Evolutionary conservation across 2,329 filamentous ascomycete genomes (phyloP).

Genomic region (Lecanicillium sp.): DNA sequence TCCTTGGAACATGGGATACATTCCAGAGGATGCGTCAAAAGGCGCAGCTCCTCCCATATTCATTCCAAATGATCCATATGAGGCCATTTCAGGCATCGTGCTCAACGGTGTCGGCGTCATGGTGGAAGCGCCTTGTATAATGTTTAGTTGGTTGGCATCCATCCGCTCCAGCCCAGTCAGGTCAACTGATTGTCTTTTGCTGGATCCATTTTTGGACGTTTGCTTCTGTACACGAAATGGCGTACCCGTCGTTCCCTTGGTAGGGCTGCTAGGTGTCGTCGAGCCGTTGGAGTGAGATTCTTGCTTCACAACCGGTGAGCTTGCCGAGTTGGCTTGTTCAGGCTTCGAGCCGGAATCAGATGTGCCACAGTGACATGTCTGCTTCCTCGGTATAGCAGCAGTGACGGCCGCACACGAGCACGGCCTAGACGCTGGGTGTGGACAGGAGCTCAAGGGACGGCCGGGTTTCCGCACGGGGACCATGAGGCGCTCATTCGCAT

Average conservation of each 20-base stretch:
- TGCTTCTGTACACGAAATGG: conserved; percentile 40
- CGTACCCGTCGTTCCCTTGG: conserved; percentile 19
- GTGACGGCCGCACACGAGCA: conserved; percentile 58
- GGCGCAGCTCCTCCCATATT: conserved; percentile 18
- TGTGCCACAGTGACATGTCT: conserved; percentile 44
- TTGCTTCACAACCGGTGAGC: conserved; percentile 15
- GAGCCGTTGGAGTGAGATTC: conserved; percentile 16
- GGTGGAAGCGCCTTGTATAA: conserved; percentile 25
- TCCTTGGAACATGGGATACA: conserved; percentile 25
- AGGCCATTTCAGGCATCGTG: conserved; percentile 4
- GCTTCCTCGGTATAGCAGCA: conserved; percentile 51
- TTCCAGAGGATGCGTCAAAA: conserved; percentile 15
- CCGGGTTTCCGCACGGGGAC: conserved; percentile 65
- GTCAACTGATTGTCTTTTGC: conserved; percentile 43
- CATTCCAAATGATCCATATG: not conserved
- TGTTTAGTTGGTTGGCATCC: conserved; percentile 43
- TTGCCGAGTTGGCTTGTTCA: conserved; percentile 13
- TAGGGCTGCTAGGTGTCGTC: conserved; percentile 21
- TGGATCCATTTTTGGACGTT: conserved; percentile 22
- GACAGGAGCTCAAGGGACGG: conserved; percentile 60
- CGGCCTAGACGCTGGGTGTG: conserved; percentile 52
- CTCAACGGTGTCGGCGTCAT: conserved; percentile 10
- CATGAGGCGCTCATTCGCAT: conserved; percentile 58
- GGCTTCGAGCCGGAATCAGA: conserved; percentile 9
- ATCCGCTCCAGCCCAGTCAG: conserved; percentile 40